These are phyloP conservation scores for Diaporthe velutina DNA, from an alignment of 2,329 filamentous ascomycete genomes.

Conservation along the genomic window DNA sequence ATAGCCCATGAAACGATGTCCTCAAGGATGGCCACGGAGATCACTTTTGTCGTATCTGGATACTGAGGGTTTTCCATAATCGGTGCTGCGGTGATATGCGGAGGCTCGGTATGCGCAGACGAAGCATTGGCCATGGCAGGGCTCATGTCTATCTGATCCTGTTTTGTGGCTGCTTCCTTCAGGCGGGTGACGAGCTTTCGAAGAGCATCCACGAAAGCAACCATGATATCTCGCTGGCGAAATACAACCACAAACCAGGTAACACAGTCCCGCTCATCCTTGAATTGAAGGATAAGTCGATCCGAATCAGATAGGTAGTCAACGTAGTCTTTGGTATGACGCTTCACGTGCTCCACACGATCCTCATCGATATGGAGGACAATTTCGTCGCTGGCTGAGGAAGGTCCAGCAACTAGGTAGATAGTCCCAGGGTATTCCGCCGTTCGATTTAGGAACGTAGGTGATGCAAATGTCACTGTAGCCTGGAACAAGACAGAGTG, in stretches of 20 bases:
- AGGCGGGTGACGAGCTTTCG: not conserved
- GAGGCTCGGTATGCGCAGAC: not conserved
- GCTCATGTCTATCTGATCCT: too few species aligned
- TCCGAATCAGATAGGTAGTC: conserved; percentile 11
- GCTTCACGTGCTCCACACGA: conserved; percentile 12
- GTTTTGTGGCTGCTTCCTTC: not conserved
- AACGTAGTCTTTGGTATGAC: not conserved
- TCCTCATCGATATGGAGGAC: conserved; percentile 27
- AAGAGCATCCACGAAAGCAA: conserved; percentile 25
- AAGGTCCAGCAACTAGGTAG: conserved; percentile 10
- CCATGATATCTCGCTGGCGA: not conserved
- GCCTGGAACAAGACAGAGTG: not conserved
- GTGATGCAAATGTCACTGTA: not conserved
- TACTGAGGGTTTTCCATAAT: not conserved
- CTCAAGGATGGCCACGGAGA: not conserved
- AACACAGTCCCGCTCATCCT: not conserved
- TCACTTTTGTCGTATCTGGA: not conserved
- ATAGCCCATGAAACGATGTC: conserved; percentile 24
- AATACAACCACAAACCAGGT: conserved; percentile 32
- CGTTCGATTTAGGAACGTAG: not conserved
- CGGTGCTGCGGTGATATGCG: not conserved
- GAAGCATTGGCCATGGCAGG: too few species aligned
- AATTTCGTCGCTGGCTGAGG: conserved; percentile 1
- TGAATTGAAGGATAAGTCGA: conserved; percentile 35
- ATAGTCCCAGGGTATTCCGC: conserved; percentile 8